Conservation (phyloP, 257 asterid species). For the Phtheirospermum japonicum region DNA sequence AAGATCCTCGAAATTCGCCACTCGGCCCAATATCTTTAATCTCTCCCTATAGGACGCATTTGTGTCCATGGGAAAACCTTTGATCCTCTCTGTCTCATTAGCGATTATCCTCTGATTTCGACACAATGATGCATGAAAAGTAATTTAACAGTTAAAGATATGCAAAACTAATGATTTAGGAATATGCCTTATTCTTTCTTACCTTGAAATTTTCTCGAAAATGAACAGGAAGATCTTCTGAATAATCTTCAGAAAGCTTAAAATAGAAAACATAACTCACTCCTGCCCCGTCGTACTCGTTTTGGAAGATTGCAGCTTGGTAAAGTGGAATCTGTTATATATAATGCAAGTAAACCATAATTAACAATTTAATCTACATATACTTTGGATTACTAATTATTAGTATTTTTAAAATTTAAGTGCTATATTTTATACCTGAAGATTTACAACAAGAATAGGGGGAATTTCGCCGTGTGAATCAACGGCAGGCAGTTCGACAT, state of each 20-base stretch:
- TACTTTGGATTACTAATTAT: too few relatives aligned
- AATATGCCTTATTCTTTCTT: slow-evolving; percentile 27
- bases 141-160: background rate
- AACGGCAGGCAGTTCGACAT: slow-evolving; percentile 77
- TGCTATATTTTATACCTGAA: slow-evolving; percentile 56
- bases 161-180: slow-evolving; percentile 8
- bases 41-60: slow-evolving; percentile 73
- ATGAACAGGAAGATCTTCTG: slow-evolving; percentile 65
- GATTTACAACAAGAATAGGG: slow-evolving; percentile 79
- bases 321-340: slow-evolving; percentile 88
- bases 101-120: slow-evolving; percentile 59
- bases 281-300: slow-evolving; percentile 81
- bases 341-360: too few relatives aligned
- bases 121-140: slow-evolving; percentile 14
- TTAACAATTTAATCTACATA: too few relatives aligned
- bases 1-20: slow-evolving; percentile 70
- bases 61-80: slow-evolving; percentile 72
- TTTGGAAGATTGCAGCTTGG: slow-evolving; percentile 75
- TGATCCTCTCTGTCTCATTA: slow-evolving; percentile 72
- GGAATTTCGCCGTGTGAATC: slow-evolving; percentile 66
- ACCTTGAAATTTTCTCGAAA: slow-evolving; percentile 84
- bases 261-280: slow-evolving; percentile 76
- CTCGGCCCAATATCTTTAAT: slow-evolving; percentile 77
- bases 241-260: slow-evolving; percentile 72
- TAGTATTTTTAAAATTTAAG: too few relatives aligned